Conservation (phyloP, 2,329 filamentous ascomycete species). For the Stemphylium vesicarium region DNA sequence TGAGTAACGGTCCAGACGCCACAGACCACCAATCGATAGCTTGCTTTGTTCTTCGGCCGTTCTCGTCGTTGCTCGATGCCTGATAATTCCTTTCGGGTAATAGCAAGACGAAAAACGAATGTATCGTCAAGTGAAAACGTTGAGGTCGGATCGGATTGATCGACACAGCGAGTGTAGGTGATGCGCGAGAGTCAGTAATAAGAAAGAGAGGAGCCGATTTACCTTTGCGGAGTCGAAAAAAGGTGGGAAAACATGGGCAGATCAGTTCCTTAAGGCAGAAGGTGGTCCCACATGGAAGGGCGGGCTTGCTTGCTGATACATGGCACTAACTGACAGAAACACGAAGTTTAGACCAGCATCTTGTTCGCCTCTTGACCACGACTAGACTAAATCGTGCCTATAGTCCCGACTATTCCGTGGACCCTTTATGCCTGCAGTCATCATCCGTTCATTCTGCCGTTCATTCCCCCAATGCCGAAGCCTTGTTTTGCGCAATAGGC, state of each 20-base stretch:
- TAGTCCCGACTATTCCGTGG: constrained; percentile 10
- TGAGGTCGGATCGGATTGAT: not conserved
- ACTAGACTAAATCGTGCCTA: not conserved
- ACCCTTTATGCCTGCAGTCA: not conserved
- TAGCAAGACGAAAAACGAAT: not conserved
- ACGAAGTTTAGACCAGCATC: constrained; percentile 18
- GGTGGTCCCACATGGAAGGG: constrained; percentile 6
- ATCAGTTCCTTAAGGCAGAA: constrained; percentile 22
- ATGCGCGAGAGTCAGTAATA: not conserved
- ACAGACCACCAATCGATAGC: not conserved
- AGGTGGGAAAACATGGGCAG: constrained; percentile 3
- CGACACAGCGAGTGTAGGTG: constrained; percentile 1
- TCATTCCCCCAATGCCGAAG: not conserved
- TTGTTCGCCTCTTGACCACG: constrained; percentile 11
- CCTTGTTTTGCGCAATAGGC: not conserved
- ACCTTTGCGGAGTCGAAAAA: not conserved
- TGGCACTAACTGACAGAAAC: constrained; percentile 19
- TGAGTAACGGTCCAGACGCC: constrained; percentile 4
- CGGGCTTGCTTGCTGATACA: constrained; percentile 17
- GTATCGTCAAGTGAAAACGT: not conserved
- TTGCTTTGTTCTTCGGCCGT: not conserved
- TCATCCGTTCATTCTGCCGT: not conserved
- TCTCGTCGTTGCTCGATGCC: not conserved
- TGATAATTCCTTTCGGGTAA: not conserved
- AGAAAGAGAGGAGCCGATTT: not conserved